Base-by-base conservation (phyloP, 2,329 filamentous ascomycete genomes). In the Colletotrichum sojae region DNA sequence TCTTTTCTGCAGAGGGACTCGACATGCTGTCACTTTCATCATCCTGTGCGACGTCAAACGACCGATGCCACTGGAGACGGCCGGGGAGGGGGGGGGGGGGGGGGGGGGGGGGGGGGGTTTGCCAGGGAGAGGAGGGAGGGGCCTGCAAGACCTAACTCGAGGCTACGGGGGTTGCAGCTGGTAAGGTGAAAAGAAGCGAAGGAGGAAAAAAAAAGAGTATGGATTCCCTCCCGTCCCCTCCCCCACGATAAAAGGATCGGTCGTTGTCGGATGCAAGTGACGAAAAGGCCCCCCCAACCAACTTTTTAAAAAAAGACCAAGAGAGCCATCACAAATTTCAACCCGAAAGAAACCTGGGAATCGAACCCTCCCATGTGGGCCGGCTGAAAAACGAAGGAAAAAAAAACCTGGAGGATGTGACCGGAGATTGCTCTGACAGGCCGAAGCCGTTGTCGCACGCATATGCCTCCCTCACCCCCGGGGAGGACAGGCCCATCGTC, bases 11-110 rank as follows among this genome's bases (percentile, higher is more conserved):
- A 65, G 55, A 65, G 48, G 39, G 62, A 67, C 67, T 69, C 45
- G 67, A 61, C 45, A 60, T 65, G 67, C 63, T 67, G 67, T 56
- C 55, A 43, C 36, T 67, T 58, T 60, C 36, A 39, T 59, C 36
- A 52, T 25, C 39, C 49, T 52, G 67, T 69, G 20, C 62, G 25
- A 69, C 62, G 18, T 66, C 20, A 56, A 36, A 31, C 25, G 9
- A 31, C 45, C 22, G 36, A 27, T 45, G 36, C 6, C 22, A 51
- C 36, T 48, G 51, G 20, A 54, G 20, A 54, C 45, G 36, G 18
- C 55, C 12, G 25, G 22, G n/a, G n/a, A n/a, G n/a, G n/a, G n/a
- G n/a, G n/a, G n/a, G n/a, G n/a, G n/a, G n/a, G n/a, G n/a, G n/a
- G n/a, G n/a, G n/a, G n/a, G n/a, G n/a, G n/a, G n/a, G n/a, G n/a